Evolutionary conservation across 495 filamentous ascomycete species (phyloP).

Genomic region (Talaromyces nanjingensis): DNA sequence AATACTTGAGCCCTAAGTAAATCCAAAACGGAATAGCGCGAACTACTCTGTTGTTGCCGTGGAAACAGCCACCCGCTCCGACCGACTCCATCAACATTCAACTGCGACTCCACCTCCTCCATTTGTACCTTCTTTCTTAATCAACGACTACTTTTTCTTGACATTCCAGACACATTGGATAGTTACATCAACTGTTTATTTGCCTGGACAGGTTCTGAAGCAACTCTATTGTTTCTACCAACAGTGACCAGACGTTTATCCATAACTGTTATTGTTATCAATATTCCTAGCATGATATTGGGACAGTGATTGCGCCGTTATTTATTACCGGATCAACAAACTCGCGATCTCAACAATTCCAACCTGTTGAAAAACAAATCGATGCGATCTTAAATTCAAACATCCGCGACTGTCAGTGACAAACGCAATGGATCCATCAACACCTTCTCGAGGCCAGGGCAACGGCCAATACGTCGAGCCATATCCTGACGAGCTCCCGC

Average conservation of each 20-base stretch:
- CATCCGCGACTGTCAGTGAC: conserved; percentile 6
- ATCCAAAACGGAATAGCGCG: not conserved
- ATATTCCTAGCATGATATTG: not conserved
- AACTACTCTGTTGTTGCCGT: not conserved
- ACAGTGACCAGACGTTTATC: not conserved
- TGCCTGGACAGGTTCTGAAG: not conserved
- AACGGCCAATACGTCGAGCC: conserved; percentile 9
- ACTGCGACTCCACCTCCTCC: not conserved
- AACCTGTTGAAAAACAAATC: not conserved
- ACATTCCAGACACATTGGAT: not conserved
- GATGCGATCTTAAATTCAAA: not conserved
- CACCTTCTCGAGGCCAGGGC: conserved; percentile 4
- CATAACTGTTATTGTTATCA: not conserved
- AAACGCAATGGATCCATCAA: conserved; percentile 11
- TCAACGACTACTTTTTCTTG: not conserved
- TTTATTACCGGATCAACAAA: not conserved
- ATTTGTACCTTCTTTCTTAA: not conserved
- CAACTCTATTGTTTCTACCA: not conserved
- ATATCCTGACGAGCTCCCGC: conserved; percentile 33
- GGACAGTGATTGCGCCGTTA: not conserved
- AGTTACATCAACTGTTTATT: not conserved
- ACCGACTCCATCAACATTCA: not conserved
- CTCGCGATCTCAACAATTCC: not conserved
- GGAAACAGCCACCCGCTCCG: not conserved
- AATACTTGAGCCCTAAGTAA: not conserved